Conservation (phyloP, 1,284 basidiomycete species). For the Trichosporon sp. region DNA sequence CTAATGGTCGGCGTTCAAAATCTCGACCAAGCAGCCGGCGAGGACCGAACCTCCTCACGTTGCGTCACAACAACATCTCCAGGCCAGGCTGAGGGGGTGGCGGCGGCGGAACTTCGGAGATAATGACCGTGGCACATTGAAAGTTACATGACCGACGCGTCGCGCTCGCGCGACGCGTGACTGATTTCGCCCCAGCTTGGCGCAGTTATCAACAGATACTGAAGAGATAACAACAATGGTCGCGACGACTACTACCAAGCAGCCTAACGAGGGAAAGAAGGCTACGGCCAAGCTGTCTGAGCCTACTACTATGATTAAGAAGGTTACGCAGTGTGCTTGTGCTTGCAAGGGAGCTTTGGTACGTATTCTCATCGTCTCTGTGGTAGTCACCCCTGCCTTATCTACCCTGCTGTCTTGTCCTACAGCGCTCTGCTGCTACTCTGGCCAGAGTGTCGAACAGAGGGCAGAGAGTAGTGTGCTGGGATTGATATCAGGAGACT, state of each 20-base stretch:
- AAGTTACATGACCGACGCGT: not conserved
- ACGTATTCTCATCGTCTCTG: too few species aligned
- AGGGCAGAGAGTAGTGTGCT: too few species aligned
- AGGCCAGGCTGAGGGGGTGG: slow-evolving; percentile 5
- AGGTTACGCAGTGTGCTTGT: not conserved
- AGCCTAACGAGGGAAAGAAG: slow-evolving; percentile 7
- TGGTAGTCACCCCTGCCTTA: too few species aligned
- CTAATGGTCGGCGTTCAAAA: not conserved
- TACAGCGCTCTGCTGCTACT: too few species aligned
- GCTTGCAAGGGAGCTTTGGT: slow-evolving; percentile 9
- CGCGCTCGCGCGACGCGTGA: slow-evolving; percentile 5
- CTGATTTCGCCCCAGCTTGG: not conserved
- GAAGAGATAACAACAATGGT: not conserved
- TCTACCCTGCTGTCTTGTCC: too few species aligned
- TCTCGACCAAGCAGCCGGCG: not conserved
- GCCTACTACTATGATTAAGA: not conserved
- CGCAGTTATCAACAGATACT: not conserved
- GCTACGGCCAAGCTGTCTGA: slow-evolving; percentile 9
- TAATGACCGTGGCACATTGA: slow-evolving; percentile 6
- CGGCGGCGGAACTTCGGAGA: slow-evolving; percentile 2
- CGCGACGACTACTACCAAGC: not conserved
- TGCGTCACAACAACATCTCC: not conserved
- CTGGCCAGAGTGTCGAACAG: too few species aligned
- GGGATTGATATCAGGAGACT: too few species aligned
- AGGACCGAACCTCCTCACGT: not conserved